Base-by-base conservation (phyloP, 2,329 filamentous ascomycete genomes). In the Fusarium sp. region DNA sequence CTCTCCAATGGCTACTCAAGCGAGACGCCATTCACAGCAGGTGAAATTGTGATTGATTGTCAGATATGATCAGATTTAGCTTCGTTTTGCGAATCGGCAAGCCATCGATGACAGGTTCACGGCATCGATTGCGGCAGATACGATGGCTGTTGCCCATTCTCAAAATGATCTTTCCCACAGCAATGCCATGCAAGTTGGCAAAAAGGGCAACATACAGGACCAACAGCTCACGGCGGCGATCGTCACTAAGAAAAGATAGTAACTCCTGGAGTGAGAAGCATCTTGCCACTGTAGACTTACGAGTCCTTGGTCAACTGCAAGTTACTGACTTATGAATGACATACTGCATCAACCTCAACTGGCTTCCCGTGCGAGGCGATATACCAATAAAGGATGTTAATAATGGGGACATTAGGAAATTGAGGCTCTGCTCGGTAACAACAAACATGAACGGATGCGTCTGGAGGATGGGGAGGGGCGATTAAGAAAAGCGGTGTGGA, bases 401-500 rank as follows among this genome's bases (percentile, higher is more conserved):
- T 24, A 17, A 55, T 57, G 55, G 42, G 28, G 43, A 42, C n/a
- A 39, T 46, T 49, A 57, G 62, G 49, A 60, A 62, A 53, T 63
- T 74, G 68, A 68, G 67, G 67, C 67, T 71, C 69, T 62, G 58
- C 58, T 51, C 46, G 60, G 34, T 22, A 46, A 65, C 46, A 46
- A 22, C n/a, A 36, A 65, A 65, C 10, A 50, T 53, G 28, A 31
- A 60, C 17, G 34, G 28, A 39, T 53, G 28, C 51, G 49, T 44
- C 28, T 43, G 22, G 43, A 56, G 36, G 44, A 43, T 54, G 47
- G 47, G 57, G 57, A 60, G 59, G 50, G 57, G 61, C 57, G 45
- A 66, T 52, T 60, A 26, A 47, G 69, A 74, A 75, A 51, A 73
- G 72, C 72, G 72, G 72, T 74, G 72, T 70, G 72, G 60, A 38